A percentile compares a stretch with the other conserved stretches of the same genome.
These are phyloP conservation scores for Bocquillonia castaneifolia DNA, from an alignment of 441 rosid species.

Conservation along the genomic window DNA sequence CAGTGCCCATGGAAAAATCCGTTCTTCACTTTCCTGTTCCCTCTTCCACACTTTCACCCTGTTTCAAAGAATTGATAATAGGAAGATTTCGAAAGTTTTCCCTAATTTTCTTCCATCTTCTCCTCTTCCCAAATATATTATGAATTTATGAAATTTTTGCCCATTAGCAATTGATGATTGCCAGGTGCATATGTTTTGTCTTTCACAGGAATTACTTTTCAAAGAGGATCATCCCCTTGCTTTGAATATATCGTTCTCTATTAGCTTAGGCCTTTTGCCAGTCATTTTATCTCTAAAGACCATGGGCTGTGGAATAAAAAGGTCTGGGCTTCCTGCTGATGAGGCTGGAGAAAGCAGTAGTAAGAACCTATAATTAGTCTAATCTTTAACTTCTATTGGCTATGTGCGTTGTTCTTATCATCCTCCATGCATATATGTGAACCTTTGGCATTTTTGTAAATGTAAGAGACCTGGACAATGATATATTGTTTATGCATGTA, in stretches of 20 bases:
- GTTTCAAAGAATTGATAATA: not conserved
- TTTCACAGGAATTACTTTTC: constrained; percentile 59
- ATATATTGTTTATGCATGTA: not conserved
- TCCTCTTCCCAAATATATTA: not conserved
- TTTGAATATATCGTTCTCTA: constrained; percentile 66
- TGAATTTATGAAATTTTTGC: constrained; percentile 16
- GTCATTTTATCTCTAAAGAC: constrained; percentile 63
- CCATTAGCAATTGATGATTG: constrained; percentile 26
- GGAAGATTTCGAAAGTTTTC: not conserved
- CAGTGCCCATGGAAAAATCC: not conserved
- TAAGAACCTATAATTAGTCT: constrained; percentile 32
- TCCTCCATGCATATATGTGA: not conserved
- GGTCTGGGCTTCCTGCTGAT: constrained; percentile 64
- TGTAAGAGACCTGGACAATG: not conserved
- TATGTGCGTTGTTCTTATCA: not conserved
- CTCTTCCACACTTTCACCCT: not conserved
- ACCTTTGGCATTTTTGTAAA: not conserved
- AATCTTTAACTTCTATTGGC: not conserved
- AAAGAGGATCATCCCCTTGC: constrained; percentile 93
- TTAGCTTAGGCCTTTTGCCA: constrained; percentile 89
- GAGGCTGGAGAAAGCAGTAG: constrained; percentile 69
- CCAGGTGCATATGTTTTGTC: constrained; percentile 22
- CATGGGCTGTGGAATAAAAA: constrained; percentile 80
- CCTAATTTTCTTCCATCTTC: not conserved
- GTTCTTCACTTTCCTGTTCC: not conserved